These are phyloP conservation scores for Trichosporon asahii DNA, from an alignment of 1,284 basidiomycete genomes.

Conservation along the genomic window DNA sequence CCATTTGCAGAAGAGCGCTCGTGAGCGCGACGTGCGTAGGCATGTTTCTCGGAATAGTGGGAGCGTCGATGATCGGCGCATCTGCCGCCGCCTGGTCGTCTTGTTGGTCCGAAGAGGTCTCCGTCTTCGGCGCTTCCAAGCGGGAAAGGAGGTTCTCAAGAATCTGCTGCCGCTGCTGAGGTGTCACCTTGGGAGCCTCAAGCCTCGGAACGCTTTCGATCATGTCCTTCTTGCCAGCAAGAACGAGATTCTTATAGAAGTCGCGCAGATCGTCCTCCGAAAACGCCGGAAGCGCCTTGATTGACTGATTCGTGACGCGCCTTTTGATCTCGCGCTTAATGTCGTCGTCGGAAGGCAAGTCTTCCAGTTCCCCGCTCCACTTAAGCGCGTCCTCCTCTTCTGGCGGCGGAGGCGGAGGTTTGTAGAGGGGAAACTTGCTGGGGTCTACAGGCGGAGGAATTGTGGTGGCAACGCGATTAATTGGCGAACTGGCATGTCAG, in stretches of 20 bases:
- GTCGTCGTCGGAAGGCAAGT: constrained; percentile 26
- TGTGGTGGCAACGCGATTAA: background rate
- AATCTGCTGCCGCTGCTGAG: constrained; percentile 10
- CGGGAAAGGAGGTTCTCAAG: constrained; percentile 14
- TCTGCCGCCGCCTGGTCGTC: constrained; percentile 2
- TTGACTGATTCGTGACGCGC: constrained; percentile 24
- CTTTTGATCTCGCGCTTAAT: constrained; percentile 27
- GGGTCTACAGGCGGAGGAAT: constrained; percentile 16
- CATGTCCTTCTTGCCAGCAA: constrained; percentile 26
- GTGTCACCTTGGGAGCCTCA: constrained; percentile 16
- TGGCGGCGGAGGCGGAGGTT: background rate
- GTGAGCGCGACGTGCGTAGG: constrained; percentile 26
- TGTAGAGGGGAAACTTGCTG: constrained; percentile 24
- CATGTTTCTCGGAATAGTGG: constrained; percentile 11
- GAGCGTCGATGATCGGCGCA: constrained; percentile 12
- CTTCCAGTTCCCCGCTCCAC: constrained; percentile 18
- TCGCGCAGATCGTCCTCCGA: constrained; percentile 33
- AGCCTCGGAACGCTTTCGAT: constrained; percentile 12
- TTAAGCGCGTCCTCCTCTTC: constrained; percentile 7
- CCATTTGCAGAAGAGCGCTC: constrained; percentile 11
- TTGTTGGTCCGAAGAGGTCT: background rate
- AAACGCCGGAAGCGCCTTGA: constrained; percentile 25
- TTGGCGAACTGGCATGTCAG: background rate
- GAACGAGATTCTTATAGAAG: constrained; percentile 38
- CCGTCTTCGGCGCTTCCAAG: background rate